Percentiles rank a stretch among this genome's conserved stretches.
Evolutionary conservation across 768 basidiomycete species (phyloP).

Genomic region (Harrya chromipes): DNA sequence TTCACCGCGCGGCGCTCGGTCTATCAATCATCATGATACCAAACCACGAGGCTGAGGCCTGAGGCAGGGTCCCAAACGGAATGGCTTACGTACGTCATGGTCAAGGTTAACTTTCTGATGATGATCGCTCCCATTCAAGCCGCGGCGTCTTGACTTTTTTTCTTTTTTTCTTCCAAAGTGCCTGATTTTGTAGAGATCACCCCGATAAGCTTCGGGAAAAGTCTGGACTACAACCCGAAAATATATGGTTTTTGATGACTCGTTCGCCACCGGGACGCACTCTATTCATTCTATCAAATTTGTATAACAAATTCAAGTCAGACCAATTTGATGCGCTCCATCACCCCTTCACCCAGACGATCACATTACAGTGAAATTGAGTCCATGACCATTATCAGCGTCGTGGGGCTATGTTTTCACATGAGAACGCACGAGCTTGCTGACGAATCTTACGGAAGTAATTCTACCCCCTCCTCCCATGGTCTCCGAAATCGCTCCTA

Average conservation of each 20-base stretch:
- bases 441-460: conserved; percentile 20
- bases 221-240: neutral
- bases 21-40: conserved; percentile 5
- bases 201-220: conserved; percentile 24
- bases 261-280: conserved; percentile 4
- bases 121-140: conserved; percentile 10
- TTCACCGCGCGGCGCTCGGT: neutral
- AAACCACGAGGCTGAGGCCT: conserved; percentile 20
- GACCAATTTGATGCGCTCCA: conserved; percentile 3
- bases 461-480: conserved; percentile 32
- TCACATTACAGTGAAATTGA: conserved; percentile 16
- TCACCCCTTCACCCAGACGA: conserved; percentile 1
- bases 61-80: conserved; percentile 16
- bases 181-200: conserved; percentile 28
- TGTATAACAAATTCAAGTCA: conserved; percentile 12
- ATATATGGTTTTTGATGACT: conserved; percentile 3
- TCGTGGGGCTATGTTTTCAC: conserved; percentile 9
- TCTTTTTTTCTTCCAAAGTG: conserved; percentile 3
- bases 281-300: conserved; percentile 9
- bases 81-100: conserved; percentile 21
- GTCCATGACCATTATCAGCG: conserved; percentile 15
- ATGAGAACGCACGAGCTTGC: conserved; percentile 19
- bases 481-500: conserved; percentile 34
- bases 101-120: conserved; percentile 30
- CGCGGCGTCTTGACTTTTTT: conserved; percentile 13